Evolutionary conservation across 2,329 filamentous ascomycete species (phyloP).

Genomic region (Colletotrichum navitas): DNA sequence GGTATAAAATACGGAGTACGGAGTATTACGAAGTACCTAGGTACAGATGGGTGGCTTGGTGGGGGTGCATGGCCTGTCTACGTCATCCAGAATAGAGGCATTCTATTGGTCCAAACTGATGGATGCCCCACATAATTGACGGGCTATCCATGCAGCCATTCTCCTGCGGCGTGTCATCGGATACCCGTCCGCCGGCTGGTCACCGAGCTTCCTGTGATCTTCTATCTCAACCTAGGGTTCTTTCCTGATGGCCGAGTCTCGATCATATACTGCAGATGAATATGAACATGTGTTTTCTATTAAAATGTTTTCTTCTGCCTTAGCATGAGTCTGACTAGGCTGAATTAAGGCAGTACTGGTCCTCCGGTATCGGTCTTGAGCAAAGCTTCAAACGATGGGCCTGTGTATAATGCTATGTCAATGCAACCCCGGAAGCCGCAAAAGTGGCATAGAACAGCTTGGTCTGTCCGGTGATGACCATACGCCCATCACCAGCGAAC

Average conservation of each 20-base stretch:
- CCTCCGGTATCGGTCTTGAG: not conserved
- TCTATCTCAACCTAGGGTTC: no score
- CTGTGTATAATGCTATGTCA: not conserved
- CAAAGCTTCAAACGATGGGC: not conserved
- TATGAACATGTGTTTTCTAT: not conserved
- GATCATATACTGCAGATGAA: not conserved
- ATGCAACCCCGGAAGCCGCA: slow-evolving; percentile 42
- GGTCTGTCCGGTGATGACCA: slow-evolving; percentile 53
- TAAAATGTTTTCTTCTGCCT: not conserved
- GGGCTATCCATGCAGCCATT: not conserved
- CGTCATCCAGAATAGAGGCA: slow-evolving; percentile 8
- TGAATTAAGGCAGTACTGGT: not conserved
- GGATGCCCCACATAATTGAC: not conserved
- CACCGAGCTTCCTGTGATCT: not conserved
- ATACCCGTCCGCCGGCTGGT: not conserved
- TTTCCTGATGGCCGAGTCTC: not conserved
- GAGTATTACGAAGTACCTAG: no score
- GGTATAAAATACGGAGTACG: not conserved
- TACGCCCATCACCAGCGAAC: slow-evolving; percentile 54
- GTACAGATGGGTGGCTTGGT: no score
- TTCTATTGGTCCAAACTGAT: not conserved
- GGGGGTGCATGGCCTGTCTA: slow-evolving; percentile 5
- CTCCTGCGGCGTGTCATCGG: not conserved
- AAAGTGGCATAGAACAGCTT: slow-evolving; percentile 51
- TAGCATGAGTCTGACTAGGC: accelerated